Percentiles rank a stretch among this genome's conserved stretches.
Conservation (phyloP, 129 eudicot genomes). For the Flaveria bidentis region DNA sequence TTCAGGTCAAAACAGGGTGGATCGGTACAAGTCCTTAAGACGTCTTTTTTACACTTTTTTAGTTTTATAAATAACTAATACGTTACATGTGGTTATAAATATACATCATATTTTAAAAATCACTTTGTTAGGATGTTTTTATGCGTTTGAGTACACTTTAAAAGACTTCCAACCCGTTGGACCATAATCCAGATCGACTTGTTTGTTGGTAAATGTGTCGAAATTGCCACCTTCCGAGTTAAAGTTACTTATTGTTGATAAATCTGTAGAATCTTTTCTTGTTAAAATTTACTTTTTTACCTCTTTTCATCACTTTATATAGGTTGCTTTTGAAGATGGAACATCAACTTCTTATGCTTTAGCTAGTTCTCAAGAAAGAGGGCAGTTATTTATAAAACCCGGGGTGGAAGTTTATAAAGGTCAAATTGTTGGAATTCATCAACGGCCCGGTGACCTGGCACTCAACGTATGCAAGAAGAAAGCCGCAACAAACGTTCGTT, state of each 20-base stretch:
- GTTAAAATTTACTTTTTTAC: conserved; percentile 6
- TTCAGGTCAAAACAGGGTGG: background rate
- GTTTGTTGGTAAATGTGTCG: background rate
- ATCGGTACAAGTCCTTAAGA: background rate
- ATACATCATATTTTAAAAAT: background rate
- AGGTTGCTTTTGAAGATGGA: conserved; percentile 96
- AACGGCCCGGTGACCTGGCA: conserved; percentile 86
- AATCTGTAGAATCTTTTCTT: background rate
- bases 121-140: background rate
- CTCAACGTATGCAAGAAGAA: conserved; percentile 94
- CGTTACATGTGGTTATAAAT: background rate
- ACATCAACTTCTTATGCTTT: conserved; percentile 85
- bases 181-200: background rate
- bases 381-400: conserved; percentile 75
- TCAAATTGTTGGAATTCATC: conserved; percentile 91
- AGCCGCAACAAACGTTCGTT: conserved; percentile 95
- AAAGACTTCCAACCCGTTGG: background rate
- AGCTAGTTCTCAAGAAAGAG: conserved; percentile 88
- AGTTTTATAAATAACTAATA: background rate
- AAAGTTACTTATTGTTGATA: background rate
- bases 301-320: conserved; percentile 3
- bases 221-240: background rate
- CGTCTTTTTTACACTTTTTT: background rate
- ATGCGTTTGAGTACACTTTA: background rate
- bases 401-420: conserved; percentile 89